A percentile compares a stretch with the other conserved stretches of the same genome.
phyloP scores from a whole-genome alignment of 495 filamentous ascomycete species.

The Physcia stellaris region DNA sequence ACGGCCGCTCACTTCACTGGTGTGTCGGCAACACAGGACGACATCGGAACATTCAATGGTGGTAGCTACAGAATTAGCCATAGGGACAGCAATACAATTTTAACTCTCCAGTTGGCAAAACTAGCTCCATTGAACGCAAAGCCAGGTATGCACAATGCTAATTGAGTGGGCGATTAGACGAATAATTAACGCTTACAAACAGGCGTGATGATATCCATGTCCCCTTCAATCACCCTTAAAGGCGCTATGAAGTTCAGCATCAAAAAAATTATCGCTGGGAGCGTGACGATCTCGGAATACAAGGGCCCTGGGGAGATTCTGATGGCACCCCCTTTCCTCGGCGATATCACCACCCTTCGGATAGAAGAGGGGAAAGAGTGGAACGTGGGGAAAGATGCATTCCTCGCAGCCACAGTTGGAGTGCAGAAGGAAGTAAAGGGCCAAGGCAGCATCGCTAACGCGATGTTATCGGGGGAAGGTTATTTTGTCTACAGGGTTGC shows the following conservation, averaged over 20 bases:
- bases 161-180: no score
- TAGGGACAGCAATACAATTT: slow-evolving; percentile 74
- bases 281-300: slow-evolving; percentile 66
- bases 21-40: slow-evolving; percentile 47
- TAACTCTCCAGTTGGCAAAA: slow-evolving; percentile 81
- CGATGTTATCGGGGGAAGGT: slow-evolving; percentile 86
- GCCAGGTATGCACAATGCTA: slow-evolving; percentile 42
- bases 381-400: slow-evolving; percentile 72
- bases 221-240: slow-evolving; percentile 67
- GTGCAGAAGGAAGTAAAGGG: slow-evolving; percentile 72
- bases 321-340: slow-evolving; percentile 63
- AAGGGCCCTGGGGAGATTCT: slow-evolving; percentile 88
- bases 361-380: slow-evolving; percentile 56
- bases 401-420: slow-evolving; percentile 63
- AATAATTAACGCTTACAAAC: background rate
- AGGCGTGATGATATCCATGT: slow-evolving; percentile 94
- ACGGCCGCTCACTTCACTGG: slow-evolving; percentile 43
- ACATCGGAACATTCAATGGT: slow-evolving; percentile 89
- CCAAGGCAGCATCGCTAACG: slow-evolving; percentile 81
- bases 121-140: slow-evolving; percentile 73
- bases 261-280: slow-evolving; percentile 73
- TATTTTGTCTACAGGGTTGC: slow-evolving; percentile 80
- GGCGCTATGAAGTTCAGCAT: slow-evolving; percentile 67
- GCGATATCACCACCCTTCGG: slow-evolving; percentile 74
- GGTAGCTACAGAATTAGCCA: slow-evolving; percentile 90